Conservation (phyloP, 768 basidiomycete species). For the Phanerodontia chrysosporium region DNA sequence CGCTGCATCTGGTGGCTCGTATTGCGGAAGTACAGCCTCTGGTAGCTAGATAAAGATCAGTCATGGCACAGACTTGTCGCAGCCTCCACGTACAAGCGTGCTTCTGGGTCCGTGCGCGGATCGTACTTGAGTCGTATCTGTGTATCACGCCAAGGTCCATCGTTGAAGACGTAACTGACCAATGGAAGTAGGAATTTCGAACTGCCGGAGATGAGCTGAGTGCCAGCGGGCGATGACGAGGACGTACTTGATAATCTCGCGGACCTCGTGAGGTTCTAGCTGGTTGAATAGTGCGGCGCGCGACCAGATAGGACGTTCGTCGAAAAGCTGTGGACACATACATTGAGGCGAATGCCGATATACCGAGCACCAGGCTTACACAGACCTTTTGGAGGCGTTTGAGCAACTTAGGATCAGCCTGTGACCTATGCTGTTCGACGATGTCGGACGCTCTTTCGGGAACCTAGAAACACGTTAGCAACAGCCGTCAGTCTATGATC, state of each 20-base stretch:
- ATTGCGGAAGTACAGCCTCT: slow-evolving; percentile 88
- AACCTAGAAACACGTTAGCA: slow-evolving; percentile 35
- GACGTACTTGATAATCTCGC: slow-evolving; percentile 72
- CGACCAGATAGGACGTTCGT: slow-evolving; percentile 83
- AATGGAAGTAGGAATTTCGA: slow-evolving; percentile 79
- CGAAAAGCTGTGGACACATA: slow-evolving; percentile 50
- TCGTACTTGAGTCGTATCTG: slow-evolving; percentile 87
- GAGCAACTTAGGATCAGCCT: slow-evolving; percentile 52
- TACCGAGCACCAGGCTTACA: neutral
- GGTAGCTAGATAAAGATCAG: slow-evolving; percentile 54
- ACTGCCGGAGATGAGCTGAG: slow-evolving; percentile 33
- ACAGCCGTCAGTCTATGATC: too few relatives aligned
- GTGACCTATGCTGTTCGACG: slow-evolving; percentile 56
- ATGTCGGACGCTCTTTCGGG: slow-evolving; percentile 59
- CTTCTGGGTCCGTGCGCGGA: slow-evolving; percentile 67
- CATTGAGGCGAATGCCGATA: neutral
- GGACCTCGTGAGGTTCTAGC: slow-evolving; percentile 59
- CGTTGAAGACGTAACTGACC: slow-evolving; percentile 84
- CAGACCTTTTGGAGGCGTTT: slow-evolving; percentile 50
- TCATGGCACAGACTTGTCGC: neutral
- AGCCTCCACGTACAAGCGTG: slow-evolving; percentile 62
- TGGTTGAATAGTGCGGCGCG: slow-evolving; percentile 84
- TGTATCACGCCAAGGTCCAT: slow-evolving; percentile 93
- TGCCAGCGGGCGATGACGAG: neutral
- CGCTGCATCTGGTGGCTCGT: slow-evolving; percentile 76